Base-by-base conservation (phyloP, 2,329 filamentous ascomycete genomes). In the Venturia carpophila region DNA sequence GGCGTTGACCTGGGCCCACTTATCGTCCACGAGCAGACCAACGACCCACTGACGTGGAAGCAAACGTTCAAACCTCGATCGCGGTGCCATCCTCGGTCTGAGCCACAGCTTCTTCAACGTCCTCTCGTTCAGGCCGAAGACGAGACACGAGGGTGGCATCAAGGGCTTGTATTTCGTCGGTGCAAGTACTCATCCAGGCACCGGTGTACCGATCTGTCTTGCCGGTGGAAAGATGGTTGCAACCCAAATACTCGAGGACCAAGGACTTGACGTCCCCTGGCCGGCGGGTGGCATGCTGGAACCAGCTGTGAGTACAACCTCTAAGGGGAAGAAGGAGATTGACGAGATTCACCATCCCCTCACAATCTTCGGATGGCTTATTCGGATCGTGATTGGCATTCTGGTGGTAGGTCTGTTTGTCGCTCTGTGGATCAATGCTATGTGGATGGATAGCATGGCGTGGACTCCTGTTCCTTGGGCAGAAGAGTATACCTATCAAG, bases 71-170 rank as follows among this genome's bases (percentile, higher is more conserved):
- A 91, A 91, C 72, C 83, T 91, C 39, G 87, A 91, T 75, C 85
- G 86, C 71, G 89, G 89, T 17, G 87, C 87, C 0, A 92, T 91
- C 65, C 80, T 91, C 0, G 89, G 88, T 0, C 77, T 91, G 0
- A 85, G 82, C 21, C 88, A 91, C 75, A 84, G 82, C 39, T 91
- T 92, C 77, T 89, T 89, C 78, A 89, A 90, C 71, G 86, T 89
- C 17, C 79, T 90, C 0, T 81, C 81, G 42, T 89, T 89, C 77
- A 78, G 87, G 1, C 87, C 87, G 0, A 78, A 79, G 49, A 88
- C 85, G 0, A 77, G 78, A 68, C 78, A 87, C 41, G 52, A 58
- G 10, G 69, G 75, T 5, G 79, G 77, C 5, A 76, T 87, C 21
- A 68, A 76, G 15, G 77, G 78, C 2, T 73, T 86, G 30, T 90